Conservation (phyloP, 1,284 basidiomycete genomes). For the Fereydounia khargensis region DNA sequence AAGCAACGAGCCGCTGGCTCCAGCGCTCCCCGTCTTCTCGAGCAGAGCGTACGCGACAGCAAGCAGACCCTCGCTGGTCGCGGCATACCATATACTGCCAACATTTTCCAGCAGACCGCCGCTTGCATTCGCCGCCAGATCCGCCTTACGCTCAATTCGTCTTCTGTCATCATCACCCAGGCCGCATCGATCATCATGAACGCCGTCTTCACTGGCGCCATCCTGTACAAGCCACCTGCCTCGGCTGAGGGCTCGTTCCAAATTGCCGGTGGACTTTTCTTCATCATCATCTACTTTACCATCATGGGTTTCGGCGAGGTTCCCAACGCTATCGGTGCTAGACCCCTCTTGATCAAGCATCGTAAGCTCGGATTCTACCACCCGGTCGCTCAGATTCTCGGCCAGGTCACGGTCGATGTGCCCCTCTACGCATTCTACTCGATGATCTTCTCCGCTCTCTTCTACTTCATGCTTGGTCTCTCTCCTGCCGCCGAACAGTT, state of each 20-base stretch:
- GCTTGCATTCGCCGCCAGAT: not conserved
- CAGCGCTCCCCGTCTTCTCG: not conserved
- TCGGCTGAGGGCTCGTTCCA: not conserved
- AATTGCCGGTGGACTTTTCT: constrained; percentile 72
- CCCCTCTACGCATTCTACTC: constrained; percentile 59
- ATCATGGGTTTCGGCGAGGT: constrained; percentile 58
- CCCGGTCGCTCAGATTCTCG: constrained; percentile 47
- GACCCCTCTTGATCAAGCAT: constrained; percentile 40
- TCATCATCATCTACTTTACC: constrained; percentile 61
- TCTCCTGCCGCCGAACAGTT: constrained; percentile 38
- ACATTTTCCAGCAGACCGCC: not conserved
- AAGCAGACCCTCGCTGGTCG: not conserved
- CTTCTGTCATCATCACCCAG: not conserved
- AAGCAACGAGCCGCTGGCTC: not conserved
- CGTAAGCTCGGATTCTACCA: constrained; percentile 50
- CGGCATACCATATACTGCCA: not conserved
- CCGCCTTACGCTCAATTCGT: not conserved
- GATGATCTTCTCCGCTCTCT: constrained; percentile 58
- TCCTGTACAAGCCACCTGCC: not conserved
- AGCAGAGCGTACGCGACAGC: not conserved
- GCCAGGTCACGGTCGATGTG: constrained; percentile 53
- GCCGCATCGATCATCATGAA: not conserved
- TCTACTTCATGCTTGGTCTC: constrained; percentile 54
- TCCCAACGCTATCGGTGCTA: constrained; percentile 39
- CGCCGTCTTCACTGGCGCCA: not conserved